Base-by-base conservation (phyloP, 345 rosid species). In the Murraya paniculata region DNA sequence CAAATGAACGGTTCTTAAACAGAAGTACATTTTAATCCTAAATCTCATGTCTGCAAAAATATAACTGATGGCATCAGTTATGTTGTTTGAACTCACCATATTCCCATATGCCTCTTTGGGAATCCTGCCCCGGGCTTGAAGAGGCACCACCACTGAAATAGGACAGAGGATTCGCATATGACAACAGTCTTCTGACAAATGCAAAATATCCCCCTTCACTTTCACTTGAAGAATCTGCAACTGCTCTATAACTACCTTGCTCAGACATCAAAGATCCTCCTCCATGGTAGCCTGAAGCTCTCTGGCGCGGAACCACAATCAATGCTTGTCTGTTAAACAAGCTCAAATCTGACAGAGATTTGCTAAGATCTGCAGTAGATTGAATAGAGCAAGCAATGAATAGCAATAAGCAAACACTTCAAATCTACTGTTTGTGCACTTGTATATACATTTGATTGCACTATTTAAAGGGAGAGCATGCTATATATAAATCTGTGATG, bases 261-360 rank as follows among this genome's bases (percentile, higher is more conserved):
- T 73, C 74, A 76, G 85, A 82, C 13, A 88, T 76, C 60, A 78
- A 59, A 56, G 89, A 80, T 68, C 71, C 82, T 82, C 82, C 89
- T 82, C 86, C 78, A 48, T 77, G 76, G 76, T 82, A 71, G 73
- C 81, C 81, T 19, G 85, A 69, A 68, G 84, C 81, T 77, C 81
- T 81, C 77, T 75, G 87, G 75, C 38, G 93, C 1, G 87, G 92
- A 74, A 95, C 97, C 78, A 92, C 94, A 55, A 95, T 79, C 83
- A 95, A 81, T 76, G 98, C 93, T 87, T 95, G 98, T 85, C 98
- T 92, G 73, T 84, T 89, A 50, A 85, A 84, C 82, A 95, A 84
- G 71, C 88, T 88, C 87, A 95, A 81, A 72, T 95, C 93, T 53
- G 85, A 86, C n/a, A 95, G 79, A 41, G 94, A 88, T 82, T 83